Percentiles rank a stretch among this genome's conserved stretches.
phyloP scores from a whole-genome alignment of 495 filamentous ascomycete genomes.

The Aspergillus leporis region DNA sequence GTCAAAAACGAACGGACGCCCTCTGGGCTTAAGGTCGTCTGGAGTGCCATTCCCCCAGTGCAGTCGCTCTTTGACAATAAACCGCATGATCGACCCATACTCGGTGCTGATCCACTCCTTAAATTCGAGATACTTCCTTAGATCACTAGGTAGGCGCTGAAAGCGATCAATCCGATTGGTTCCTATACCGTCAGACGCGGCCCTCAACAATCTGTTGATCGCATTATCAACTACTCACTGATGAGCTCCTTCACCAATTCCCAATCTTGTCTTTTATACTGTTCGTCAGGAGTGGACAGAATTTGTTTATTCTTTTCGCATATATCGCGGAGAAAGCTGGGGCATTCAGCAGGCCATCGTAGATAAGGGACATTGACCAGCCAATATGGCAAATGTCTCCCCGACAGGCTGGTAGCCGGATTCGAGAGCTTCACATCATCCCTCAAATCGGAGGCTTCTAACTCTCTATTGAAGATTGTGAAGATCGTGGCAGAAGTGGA shows the following conservation, averaged over 20 bases:
- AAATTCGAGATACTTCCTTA: constrained; percentile 71
- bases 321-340: constrained; percentile 61
- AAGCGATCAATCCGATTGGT: constrained; percentile 72
- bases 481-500: not conserved
- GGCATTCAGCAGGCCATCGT: constrained; percentile 64
- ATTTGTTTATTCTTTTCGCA: constrained; percentile 50
- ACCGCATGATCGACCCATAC: constrained; percentile 73
- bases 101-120: constrained; percentile 59
- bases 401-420: not conserved
- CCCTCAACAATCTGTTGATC: not conserved
- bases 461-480: not conserved
- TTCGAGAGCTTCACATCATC: not conserved
- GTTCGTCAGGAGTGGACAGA: constrained; percentile 62
- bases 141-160: constrained; percentile 69
- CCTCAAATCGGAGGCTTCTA: not conserved
- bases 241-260: constrained; percentile 61
- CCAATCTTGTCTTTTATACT: constrained; percentile 63
- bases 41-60: constrained; percentile 54
- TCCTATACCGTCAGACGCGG: constrained; percentile 26
- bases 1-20: constrained; percentile 49
- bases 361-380: constrained; percentile 69
- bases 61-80: constrained; percentile 65
- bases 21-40: constrained; percentile 44
- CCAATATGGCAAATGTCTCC: constrained; percentile 66
- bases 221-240: constrained; percentile 28